Conservation (phyloP, 2,329 filamentous ascomycete genomes). For the Pestalotiopsis sp. region DNA sequence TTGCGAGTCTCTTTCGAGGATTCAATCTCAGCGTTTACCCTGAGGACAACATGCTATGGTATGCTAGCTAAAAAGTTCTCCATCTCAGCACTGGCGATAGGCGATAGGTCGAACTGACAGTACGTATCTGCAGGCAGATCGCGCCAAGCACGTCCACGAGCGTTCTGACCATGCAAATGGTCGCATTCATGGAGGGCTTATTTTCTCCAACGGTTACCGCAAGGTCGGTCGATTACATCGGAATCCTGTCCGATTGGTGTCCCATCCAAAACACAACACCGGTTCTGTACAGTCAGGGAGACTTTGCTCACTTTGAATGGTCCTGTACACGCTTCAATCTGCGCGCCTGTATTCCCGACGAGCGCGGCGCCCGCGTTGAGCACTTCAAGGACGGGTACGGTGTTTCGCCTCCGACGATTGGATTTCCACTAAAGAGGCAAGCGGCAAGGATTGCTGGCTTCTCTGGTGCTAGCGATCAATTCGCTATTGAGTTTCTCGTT, state of each 20-base stretch:
- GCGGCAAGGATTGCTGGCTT: slow-evolving; percentile 14
- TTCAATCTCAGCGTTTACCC: slow-evolving; percentile 6
- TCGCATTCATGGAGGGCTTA: slow-evolving; percentile 15
- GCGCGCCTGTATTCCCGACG: slow-evolving; percentile 15
- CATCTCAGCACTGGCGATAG: background rate
- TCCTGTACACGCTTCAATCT: slow-evolving; percentile 15
- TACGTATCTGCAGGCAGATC: slow-evolving; percentile 11
- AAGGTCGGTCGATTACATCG: slow-evolving; percentile 7
- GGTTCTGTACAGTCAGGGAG: slow-evolving; percentile 13
- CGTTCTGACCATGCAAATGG: slow-evolving; percentile 12
- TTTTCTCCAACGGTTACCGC: slow-evolving; percentile 13
- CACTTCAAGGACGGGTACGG: slow-evolving; percentile 11
- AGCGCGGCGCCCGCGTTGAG: slow-evolving; percentile 2
- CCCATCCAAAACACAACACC: slow-evolving; percentile 16
- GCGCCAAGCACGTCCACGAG: slow-evolving; percentile 14
- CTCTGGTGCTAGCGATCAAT: slow-evolving; percentile 8
- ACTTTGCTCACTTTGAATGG: slow-evolving; percentile 14
- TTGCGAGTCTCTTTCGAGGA: background rate
- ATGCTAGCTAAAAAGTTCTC: background rate
- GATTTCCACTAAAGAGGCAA: slow-evolving; percentile 16
- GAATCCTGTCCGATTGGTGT: slow-evolving; percentile 14
- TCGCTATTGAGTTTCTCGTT: slow-evolving; percentile 15
- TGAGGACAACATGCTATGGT: slow-evolving; percentile 15
- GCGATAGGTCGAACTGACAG: background rate
- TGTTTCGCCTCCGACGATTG: slow-evolving; percentile 11